These are phyloP conservation scores for Pythium guiyangense DNA, from an alignment of 352 stramenopile genomes.

Conservation along the genomic window DNA sequence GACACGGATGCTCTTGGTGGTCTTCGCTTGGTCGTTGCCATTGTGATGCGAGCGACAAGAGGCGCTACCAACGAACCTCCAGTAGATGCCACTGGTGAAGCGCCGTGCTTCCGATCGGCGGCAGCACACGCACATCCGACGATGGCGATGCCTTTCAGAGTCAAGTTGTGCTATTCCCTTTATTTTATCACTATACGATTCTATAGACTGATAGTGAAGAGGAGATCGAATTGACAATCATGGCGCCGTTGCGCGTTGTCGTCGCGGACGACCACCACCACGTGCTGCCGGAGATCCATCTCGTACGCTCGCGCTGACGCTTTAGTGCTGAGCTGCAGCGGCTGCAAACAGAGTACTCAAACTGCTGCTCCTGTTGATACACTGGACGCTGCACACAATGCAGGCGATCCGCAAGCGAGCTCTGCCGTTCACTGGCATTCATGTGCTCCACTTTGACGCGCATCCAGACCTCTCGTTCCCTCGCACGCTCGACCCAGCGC, in stretches of 20 bases:
- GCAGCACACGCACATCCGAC: too few relatives aligned
- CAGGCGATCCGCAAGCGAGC: slow-evolving; percentile 67
- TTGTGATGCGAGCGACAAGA: too few relatives aligned
- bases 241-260: slow-evolving; percentile 28
- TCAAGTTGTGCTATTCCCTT: too few relatives aligned
- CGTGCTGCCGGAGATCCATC: slow-evolving; percentile 64
- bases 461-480: slow-evolving; percentile 86
- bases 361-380: background rate
- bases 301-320: slow-evolving; percentile 19
- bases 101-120: too few relatives aligned
- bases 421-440: slow-evolving; percentile 60
- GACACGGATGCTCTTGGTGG: too few relatives aligned
- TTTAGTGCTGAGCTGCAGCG: background rate
- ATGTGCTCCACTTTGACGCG: slow-evolving; percentile 82
- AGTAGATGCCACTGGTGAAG: too few relatives aligned
- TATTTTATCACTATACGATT: too few relatives aligned
- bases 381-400: background rate
- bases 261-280: slow-evolving; percentile 82
- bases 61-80: too few relatives aligned
- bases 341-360: background rate
- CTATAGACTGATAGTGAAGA: too few relatives aligned
- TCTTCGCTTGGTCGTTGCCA: too few relatives aligned
- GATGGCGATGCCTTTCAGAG: too few relatives aligned
- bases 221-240: too few relatives aligned
- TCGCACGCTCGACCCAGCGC: slow-evolving; percentile 20